Percentiles rank a stretch among this genome's conserved stretches.
phyloP scores from a whole-genome alignment of 2,329 filamentous ascomycete species.

The Triangularia verruculosa region DNA sequence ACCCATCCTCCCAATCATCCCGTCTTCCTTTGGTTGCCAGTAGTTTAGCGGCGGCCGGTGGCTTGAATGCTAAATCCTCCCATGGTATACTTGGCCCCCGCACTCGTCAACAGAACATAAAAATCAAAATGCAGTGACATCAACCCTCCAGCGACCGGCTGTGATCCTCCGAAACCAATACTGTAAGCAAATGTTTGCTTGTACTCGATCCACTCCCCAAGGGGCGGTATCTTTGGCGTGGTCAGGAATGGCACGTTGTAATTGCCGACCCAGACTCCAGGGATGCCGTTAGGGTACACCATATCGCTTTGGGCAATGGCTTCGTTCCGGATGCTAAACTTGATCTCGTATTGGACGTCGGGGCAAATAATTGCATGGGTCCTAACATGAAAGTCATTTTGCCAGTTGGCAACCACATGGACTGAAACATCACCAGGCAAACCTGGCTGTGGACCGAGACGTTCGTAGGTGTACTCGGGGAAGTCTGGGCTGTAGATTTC shows the following conservation, averaged over 20 bases:
- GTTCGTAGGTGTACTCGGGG: neutral
- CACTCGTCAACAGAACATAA: neutral
- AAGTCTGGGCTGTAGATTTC: neutral
- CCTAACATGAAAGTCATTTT: neutral
- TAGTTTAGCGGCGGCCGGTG: neutral
- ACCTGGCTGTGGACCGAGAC: neutral
- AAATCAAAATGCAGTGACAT: neutral
- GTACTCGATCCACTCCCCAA: neutral
- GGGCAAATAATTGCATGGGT: neutral
- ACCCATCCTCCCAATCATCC: too few relatives aligned
- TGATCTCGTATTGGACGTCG: neutral
- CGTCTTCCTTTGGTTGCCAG: too few relatives aligned
- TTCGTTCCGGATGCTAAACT: neutral
- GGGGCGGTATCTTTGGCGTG: neutral
- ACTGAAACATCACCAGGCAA: neutral
- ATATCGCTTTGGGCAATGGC: neutral
- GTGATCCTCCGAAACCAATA: neutral
- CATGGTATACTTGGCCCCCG: neutral
- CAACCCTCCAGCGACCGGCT: neutral
- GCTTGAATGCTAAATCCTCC: neutral
- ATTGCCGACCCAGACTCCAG: neutral
- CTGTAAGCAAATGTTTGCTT: neutral
- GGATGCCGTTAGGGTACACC: neutral
- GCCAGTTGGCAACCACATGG: neutral
- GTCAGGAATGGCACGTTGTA: neutral